Evolutionary conservation across 2,329 filamentous ascomycete species (phyloP).

Genomic region (Periconia sp.): DNA sequence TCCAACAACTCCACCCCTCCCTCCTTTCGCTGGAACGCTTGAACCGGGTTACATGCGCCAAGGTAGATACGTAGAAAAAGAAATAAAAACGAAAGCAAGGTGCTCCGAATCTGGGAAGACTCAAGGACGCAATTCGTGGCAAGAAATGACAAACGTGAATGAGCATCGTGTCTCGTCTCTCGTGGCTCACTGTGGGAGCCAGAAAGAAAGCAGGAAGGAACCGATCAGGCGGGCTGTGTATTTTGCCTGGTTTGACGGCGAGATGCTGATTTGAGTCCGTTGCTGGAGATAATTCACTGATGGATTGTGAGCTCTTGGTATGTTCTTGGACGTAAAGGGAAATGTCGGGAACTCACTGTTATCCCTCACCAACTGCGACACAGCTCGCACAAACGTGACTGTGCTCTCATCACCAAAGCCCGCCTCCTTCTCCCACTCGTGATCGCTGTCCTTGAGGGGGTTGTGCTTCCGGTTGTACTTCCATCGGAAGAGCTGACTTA

Average conservation of each 20-base stretch:
- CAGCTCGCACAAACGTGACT: slow-evolving; percentile 44
- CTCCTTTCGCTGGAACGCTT: too few species aligned
- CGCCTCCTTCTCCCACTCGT: slow-evolving; percentile 46
- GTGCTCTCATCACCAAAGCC: slow-evolving; percentile 42
- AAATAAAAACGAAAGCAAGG: too few species aligned
- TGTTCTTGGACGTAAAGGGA: not conserved
- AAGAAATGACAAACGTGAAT: too few species aligned
- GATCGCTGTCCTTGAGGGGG: slow-evolving; percentile 45
- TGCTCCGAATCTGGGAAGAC: too few species aligned
- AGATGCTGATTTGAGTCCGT: slow-evolving; percentile 47
- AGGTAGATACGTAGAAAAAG: too few species aligned
- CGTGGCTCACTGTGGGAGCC: slow-evolving; percentile 33
- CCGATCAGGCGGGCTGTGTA: slow-evolving; percentile 52
- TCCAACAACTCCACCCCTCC: too few species aligned
- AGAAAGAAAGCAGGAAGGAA: slow-evolving; percentile 50
- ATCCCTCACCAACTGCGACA: slow-evolving; percentile 48
- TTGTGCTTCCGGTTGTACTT: slow-evolving; percentile 55
- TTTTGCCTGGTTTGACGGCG: slow-evolving; percentile 43
- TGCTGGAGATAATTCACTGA: slow-evolving; percentile 48
- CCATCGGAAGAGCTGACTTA: slow-evolving; percentile 54
- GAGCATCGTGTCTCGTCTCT: too few species aligned
- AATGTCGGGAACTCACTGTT: slow-evolving; percentile 44
- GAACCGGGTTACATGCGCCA: too few species aligned
- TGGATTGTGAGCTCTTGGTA: slow-evolving; percentile 13
- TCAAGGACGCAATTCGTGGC: too few species aligned